phyloP scores from a whole-genome alignment of 2,329 filamentous ascomycete genomes.

The Phaeosphaeriaceae sp. region DNA sequence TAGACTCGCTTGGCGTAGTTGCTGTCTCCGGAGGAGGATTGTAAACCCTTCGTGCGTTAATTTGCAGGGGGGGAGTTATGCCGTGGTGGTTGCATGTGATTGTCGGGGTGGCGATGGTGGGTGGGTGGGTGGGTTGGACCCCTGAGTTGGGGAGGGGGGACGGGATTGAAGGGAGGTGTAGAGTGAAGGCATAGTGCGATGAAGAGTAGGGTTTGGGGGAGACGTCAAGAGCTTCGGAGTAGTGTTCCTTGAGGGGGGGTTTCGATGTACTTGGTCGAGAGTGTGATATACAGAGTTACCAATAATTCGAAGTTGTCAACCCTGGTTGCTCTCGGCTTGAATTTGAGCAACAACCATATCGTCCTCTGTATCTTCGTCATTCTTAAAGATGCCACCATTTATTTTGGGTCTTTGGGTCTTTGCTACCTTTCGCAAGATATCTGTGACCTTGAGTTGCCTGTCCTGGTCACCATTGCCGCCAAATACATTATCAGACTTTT shows the following conservation, averaged over 20 bases:
- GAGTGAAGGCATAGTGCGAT: too few relatives aligned
- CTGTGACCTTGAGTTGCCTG: slow-evolving; percentile 53
- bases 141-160: too few relatives aligned
- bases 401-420: slow-evolving; percentile 2
- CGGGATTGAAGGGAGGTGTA: too few relatives aligned
- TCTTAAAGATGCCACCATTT: slow-evolving; percentile 18
- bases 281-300: too few relatives aligned
- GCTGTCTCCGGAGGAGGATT: not conserved
- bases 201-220: too few relatives aligned
- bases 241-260: too few relatives aligned
- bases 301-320: not conserved
- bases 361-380: slow-evolving; percentile 6
- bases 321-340: slow-evolving; percentile 2
- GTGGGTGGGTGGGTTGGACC: too few relatives aligned
- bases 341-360: not conserved
- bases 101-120: too few relatives aligned
- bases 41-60: not conserved
- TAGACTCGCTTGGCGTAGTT: slow-evolving; percentile 23
- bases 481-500: slow-evolving; percentile 47
- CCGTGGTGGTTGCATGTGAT: not conserved
- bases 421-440: slow-evolving; percentile 17
- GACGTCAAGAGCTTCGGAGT: too few relatives aligned
- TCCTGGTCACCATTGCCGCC: slow-evolving; percentile 54
- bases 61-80: not conserved
- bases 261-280: too few relatives aligned